Conservation (phyloP, 164 flowering plant genomes). For the Chimonanthus salicifolius region DNA sequence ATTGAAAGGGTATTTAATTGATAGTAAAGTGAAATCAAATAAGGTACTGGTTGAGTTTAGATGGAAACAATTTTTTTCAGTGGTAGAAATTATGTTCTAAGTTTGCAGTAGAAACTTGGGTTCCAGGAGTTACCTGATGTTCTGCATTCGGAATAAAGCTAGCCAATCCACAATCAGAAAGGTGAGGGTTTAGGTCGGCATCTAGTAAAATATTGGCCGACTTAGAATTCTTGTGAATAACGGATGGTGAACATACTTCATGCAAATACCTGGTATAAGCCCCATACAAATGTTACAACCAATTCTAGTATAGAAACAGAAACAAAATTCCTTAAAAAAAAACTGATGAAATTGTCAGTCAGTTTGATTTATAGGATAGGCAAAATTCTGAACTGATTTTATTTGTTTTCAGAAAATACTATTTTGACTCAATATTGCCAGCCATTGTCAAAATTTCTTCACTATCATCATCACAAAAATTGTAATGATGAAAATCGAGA, state of each 20-base stretch:
- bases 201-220: conserved; percentile 90
- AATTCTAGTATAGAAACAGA: too few relatives aligned
- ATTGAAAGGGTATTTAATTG: too few relatives aligned
- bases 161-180: conserved; percentile 86
- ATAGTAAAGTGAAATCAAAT: too few relatives aligned
- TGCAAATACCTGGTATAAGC: conserved; percentile 69
- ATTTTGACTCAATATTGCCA: background rate
- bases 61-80: too few relatives aligned
- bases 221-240: conserved; percentile 78
- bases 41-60: too few relatives aligned
- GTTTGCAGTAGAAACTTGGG: background rate
- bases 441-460: too few relatives aligned
- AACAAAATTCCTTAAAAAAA: background rate
- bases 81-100: background rate
- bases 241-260: conserved; percentile 85
- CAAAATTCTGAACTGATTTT: background rate
- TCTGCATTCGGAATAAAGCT: conserved; percentile 64
- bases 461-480: too few relatives aligned
- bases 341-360: background rate
- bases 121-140: conserved; percentile 25
- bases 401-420: background rate
- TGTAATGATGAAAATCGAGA: too few relatives aligned
- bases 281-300: background rate
- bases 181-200: conserved; percentile 82
- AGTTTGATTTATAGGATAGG: background rate